Evolutionary conservation across 2,329 filamentous ascomycete genomes (phyloP).

Genomic region (Beauveria varroae): DNA sequence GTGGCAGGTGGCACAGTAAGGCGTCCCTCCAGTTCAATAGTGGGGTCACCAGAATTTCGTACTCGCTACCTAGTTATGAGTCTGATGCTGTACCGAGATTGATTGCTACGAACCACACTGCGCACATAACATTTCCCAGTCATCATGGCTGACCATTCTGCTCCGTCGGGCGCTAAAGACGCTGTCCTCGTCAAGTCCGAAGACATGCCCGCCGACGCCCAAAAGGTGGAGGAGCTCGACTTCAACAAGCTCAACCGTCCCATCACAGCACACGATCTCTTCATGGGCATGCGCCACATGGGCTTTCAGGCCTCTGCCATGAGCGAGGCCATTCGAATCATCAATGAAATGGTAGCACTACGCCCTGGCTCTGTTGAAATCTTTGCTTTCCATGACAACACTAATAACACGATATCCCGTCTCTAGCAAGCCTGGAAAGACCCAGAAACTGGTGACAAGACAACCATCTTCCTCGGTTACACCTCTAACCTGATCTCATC

Average conservation of each 20-base stretch:
- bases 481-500: constrained; percentile 98
- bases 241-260: constrained; percentile 75
- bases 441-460: constrained; percentile 67
- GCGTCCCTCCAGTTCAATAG: not conserved
- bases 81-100: not conserved
- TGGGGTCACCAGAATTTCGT: constrained; percentile 7
- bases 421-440: constrained; percentile 67
- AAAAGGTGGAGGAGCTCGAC: constrained; percentile 82
- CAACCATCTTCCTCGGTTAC: constrained; percentile 95
- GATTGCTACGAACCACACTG: not conserved
- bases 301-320: constrained; percentile 67
- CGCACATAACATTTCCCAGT: not conserved
- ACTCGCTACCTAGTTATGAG: not conserved
- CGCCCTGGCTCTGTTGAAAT: not conserved
- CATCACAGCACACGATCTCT: constrained; percentile 79
- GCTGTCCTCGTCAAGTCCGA: constrained; percentile 82
- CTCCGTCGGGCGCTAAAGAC: constrained; percentile 60
- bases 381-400: not conserved
- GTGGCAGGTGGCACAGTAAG: not conserved
- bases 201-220: constrained; percentile 69
- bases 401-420: not conserved
- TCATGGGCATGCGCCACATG: constrained; percentile 76
- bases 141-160: constrained; percentile 21
- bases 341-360: constrained; percentile 78
- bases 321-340: constrained; percentile 80